phyloP scores from a whole-genome alignment of 108 stramenopile species.

The Craspedostauros australis region DNA sequence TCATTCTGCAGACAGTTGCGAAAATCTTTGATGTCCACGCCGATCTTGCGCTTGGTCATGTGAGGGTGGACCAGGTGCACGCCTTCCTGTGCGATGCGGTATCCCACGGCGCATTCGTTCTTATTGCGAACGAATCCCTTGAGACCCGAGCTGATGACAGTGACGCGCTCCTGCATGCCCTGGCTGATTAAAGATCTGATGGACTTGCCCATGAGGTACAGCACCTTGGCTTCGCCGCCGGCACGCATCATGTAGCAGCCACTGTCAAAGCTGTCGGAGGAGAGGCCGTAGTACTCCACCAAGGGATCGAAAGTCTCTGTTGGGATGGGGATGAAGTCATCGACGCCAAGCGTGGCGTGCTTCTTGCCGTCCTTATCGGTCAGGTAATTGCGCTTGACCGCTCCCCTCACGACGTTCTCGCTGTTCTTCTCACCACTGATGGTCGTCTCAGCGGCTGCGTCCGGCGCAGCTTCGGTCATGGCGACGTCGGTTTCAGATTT shows the following conservation, averaged over 20 bases:
- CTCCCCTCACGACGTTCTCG: conserved; percentile 1
- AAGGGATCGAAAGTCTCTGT: conserved; percentile 48
- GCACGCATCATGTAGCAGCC: conserved; percentile 71
- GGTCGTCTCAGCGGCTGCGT: background rate
- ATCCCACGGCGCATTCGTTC: conserved; percentile 39
- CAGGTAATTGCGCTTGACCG: conserved; percentile 18
- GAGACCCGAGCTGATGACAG: conserved; percentile 73
- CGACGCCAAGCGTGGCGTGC: conserved; percentile 38
- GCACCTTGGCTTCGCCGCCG: conserved; percentile 59
- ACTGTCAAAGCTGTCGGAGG: conserved; percentile 46
- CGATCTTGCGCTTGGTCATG: conserved; percentile 73
- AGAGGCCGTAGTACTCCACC: conserved; percentile 65
- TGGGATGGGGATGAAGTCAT: conserved; percentile 64
- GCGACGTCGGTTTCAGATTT: conserved; percentile 13
- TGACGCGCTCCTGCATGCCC: conserved; percentile 64
- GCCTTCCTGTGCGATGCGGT: conserved; percentile 74
- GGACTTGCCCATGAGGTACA: conserved; percentile 67
- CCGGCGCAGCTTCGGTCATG: conserved; percentile 7
- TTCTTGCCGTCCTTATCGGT: conserved; percentile 33
- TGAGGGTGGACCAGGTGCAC: conserved; percentile 70
- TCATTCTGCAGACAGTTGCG: conserved; percentile 39
- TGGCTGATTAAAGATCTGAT: conserved; percentile 63
- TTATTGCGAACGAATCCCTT: conserved; percentile 70
- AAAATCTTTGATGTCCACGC: conserved; percentile 60
- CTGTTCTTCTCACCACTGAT: background rate